These are phyloP conservation scores for Rhizopus stolonifer DNA, from an alignment of 371 early-diverging fungal species.

Conservation along the genomic window DNA sequence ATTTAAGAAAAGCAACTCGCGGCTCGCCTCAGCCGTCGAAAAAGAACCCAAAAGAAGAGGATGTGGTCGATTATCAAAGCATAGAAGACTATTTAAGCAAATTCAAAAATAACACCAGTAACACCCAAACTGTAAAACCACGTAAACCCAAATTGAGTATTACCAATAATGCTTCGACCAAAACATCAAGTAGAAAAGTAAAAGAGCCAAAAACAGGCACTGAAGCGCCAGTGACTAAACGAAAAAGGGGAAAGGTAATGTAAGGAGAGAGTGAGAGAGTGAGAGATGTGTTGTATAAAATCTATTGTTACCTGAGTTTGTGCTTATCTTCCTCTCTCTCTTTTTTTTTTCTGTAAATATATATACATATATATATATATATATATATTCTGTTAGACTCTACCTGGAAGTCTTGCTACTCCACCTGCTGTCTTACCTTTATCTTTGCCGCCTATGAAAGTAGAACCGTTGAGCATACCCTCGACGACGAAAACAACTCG, in stretches of 20 bases:
- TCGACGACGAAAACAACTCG: constrained; percentile 5
- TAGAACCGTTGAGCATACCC: constrained; percentile 37
- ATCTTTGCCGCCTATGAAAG: constrained; percentile 49
- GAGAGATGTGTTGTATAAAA: neutral
- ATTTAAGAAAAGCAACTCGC: constrained; percentile 21
- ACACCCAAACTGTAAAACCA: constrained; percentile 3
- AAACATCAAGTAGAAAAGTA: constrained; percentile 3
- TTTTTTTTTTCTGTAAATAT: neutral
- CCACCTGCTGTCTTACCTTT: constrained; percentile 38
- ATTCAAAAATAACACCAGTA: constrained; percentile 14
- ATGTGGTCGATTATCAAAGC: neutral
- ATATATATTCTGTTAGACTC: constrained; percentile 28
- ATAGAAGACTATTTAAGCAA: constrained; percentile 17
- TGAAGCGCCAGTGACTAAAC: constrained; percentile 2
- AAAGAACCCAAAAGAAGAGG: neutral
- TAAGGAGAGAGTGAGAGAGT: constrained; percentile 1
- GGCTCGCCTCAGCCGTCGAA: neutral
- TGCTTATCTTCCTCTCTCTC: no score
- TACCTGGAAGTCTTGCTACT: constrained; percentile 41
- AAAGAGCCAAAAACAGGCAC: constrained; percentile 2
- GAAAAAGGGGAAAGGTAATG: constrained; percentile 51
- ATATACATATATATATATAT: no score
- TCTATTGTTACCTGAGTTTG: no score
- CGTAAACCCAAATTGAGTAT: constrained; percentile 26
- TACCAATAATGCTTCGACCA: constrained; percentile 18